Percentiles rank a stretch among this genome's conserved stretches.
Conservation (phyloP, 257 asterid genomes). For the Przewalskia tangutica region DNA sequence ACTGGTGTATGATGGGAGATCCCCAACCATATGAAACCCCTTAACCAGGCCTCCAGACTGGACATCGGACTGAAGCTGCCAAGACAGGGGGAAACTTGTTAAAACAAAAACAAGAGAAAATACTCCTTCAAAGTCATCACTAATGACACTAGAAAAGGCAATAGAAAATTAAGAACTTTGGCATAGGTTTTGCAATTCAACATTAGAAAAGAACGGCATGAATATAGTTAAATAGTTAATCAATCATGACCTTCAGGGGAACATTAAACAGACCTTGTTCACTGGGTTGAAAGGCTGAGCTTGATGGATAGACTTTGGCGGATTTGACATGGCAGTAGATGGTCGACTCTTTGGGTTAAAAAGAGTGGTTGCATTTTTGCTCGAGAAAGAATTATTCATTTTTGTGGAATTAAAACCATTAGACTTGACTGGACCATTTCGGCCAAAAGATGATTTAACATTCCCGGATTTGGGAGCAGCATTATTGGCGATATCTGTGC, state of each 20-base stretch:
- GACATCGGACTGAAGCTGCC: constrained; percentile 51
- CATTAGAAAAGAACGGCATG: not conserved
- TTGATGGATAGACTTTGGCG: constrained; percentile 34
- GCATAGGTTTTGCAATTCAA: not conserved
- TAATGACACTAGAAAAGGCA: not conserved
- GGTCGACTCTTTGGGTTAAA: constrained; percentile 35
- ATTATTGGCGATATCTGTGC: constrained; percentile 34
- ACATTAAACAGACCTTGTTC: constrained; percentile 35
- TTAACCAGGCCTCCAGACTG: constrained; percentile 31
- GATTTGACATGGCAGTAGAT: constrained; percentile 21
- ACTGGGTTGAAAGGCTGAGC: constrained; percentile 38
- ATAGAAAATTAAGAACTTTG: not conserved
- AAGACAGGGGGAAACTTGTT: not conserved
- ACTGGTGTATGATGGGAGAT: constrained; percentile 27
- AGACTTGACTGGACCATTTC: constrained; percentile 35
- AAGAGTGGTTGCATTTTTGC: constrained; percentile 24
- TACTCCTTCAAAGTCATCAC: not conserved
- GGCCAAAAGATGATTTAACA: constrained; percentile 22
- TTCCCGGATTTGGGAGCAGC: constrained; percentile 28
- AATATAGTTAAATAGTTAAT: not conserved
- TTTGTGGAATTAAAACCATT: constrained; percentile 30
- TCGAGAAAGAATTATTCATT: constrained; percentile 13
- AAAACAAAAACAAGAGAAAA: not conserved
- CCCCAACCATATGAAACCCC: constrained; percentile 38
- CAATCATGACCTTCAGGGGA: not conserved